Evolutionary conservation across 257 asterid genomes (phyloP), one percentile per base, ranked within the genome.

Genomic region (Nemophila menziesii): DNA sequence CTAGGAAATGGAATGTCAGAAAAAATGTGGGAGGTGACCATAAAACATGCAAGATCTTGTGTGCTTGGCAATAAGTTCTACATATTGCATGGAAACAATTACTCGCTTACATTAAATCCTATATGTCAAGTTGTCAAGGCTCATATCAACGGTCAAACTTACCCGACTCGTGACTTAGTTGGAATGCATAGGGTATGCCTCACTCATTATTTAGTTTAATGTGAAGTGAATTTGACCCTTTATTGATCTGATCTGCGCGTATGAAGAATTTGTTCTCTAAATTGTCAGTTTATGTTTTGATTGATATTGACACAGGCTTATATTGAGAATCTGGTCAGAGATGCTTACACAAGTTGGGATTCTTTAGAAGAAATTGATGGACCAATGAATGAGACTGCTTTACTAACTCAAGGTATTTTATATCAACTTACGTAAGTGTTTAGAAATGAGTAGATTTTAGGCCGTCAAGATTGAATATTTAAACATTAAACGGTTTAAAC

Each of bases 1-100:
- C 53, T 80, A n/a, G n/a, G n/a, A 46, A 29, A 6, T 20, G 82
- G 75, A 37, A 80, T 80, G 89, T 80, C 93, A 11, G 85, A 77
- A 37, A 80, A 48, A 60, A 71, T 62, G 75, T 77, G 89, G 89
- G 73, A 71, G 4, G 69, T 34, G 12, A 74, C 78, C 1, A 12
- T 66, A 16, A 67, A 46, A 43, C 93, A 80, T 67, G 89, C 93
- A 0, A 64, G 67, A 68, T 62, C 54, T 33, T 80, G 93, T 60
- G 73, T 39, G 16, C 45, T 62, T 67, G 89, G 82, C 11, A 56
- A 45, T 29, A 80, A 77, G 51, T 33, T 66, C 20, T 77, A 74
- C 10, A 43, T 55, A 49, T 60, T 18, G 4, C 54, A 51, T 1
- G 85, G 72, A 38, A n/a, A 44, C 36, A 57, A 62, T 38, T 67